Evolutionary conservation across 2,329 filamentous ascomycete species (phyloP), one percentile per base, ranked within the genome.

Genomic region (Fusarium sp.): DNA sequence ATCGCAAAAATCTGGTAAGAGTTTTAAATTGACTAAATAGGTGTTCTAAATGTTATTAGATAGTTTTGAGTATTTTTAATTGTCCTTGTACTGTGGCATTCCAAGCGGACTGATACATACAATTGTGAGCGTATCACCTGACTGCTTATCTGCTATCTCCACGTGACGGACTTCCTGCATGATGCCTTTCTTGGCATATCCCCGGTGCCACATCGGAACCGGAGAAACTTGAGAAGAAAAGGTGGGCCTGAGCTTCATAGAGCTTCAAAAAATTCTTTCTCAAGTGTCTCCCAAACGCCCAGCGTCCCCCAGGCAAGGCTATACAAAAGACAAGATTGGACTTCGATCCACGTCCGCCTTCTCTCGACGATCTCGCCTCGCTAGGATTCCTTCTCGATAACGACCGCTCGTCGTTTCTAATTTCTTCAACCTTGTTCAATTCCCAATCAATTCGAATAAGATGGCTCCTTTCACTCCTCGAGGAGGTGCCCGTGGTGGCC

Each of bases 261-360:
- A 78, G 76, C 78, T 81, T 78, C 76, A 79, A 79, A 81, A 80
- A 79, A 76, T 77, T 80, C 77, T 79, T 77, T 75, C 71, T 66
- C 66, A 60, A 71, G 57, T 67, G 68, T 63, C 72, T 60, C 62
- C 63, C 68, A 71, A 67, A 69, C 69, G 71, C 66, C 72, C 66
- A 74, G 71, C 60, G 66, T 72, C 62, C 59, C 68, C 65, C 65
- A 59, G 74, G 68, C 71, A 75, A 75, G 74, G 74, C 72, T 76
- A 73, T 62, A 74, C 67, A 75, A 68, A 65, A 71, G 68, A 72
- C 72, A 78, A 76, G 66, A 73, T 74, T 72, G 72, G 71, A 74
- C 68, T 68, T 49, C 68, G 74, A 74, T 75, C 72, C 72, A 72
- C 69, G 72, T 72, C 69, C 63, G 55, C 72, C 71, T 71, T 66